These are phyloP conservation scores for Plectosphaerella plurivora DNA, from an alignment of 2,329 filamentous ascomycete genomes.

Conservation along the genomic window DNA sequence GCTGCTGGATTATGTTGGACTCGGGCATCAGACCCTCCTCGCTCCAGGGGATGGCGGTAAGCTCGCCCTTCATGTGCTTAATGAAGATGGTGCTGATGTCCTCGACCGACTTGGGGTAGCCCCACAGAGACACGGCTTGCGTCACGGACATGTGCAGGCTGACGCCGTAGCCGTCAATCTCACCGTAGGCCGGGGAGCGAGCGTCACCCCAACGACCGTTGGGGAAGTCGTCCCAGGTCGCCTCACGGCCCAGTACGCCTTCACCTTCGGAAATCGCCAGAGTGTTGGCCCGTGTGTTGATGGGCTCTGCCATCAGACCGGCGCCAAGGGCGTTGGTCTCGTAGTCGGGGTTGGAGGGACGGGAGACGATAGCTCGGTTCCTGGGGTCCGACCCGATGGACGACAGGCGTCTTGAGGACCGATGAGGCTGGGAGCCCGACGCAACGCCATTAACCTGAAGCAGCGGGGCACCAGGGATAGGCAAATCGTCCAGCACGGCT, in stretches of 20 bases:
- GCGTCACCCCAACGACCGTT: slow-evolving; percentile 96
- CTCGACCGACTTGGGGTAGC: slow-evolving; percentile 60
- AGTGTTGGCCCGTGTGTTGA: slow-evolving; percentile 78
- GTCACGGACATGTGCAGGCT: slow-evolving; percentile 85
- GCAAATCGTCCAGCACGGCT: slow-evolving; percentile 42
- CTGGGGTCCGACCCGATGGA: slow-evolving; percentile 80
- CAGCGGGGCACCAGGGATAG: slow-evolving; percentile 32
- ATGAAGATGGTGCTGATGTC: slow-evolving; percentile 82
- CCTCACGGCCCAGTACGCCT: slow-evolving; percentile 82
- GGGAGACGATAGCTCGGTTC: slow-evolving; percentile 81
- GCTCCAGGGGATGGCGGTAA: slow-evolving; percentile 86
- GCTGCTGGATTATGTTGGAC: slow-evolving; percentile 72
- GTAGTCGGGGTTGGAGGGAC: slow-evolving; percentile 55
- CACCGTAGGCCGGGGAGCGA: slow-evolving; percentile 86
- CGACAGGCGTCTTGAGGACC: slow-evolving; percentile 60
- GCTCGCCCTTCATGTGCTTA: slow-evolving; percentile 72
- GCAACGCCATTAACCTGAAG: slow-evolving; percentile 46
- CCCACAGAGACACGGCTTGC: slow-evolving; percentile 82
- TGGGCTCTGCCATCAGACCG: slow-evolving; percentile 65
- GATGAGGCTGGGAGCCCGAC: slow-evolving; percentile 17
- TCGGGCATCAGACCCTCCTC: slow-evolving; percentile 84
- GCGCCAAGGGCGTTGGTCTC: slow-evolving; percentile 76
- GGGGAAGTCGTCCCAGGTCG: slow-evolving; percentile 97
- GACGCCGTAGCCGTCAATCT: slow-evolving; percentile 98
- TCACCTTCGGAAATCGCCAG: slow-evolving; percentile 93